Conservation (phyloP, 257 asterid species). For the Primulina huaijiensis region DNA sequence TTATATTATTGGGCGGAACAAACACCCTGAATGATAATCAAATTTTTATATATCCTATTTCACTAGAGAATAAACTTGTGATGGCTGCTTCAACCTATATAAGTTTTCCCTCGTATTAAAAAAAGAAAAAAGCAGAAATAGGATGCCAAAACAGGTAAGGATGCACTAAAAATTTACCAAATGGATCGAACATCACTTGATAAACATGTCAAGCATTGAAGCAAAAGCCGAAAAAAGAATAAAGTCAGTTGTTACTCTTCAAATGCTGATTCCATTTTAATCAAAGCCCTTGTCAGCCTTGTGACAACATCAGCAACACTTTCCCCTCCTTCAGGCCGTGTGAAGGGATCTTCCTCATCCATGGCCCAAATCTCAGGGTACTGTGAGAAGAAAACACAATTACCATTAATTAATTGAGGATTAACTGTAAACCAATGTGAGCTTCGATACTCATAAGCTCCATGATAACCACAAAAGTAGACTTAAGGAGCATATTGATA, state of each 20-base stretch:
- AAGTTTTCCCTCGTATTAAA: neutral
- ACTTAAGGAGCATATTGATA: conserved; percentile 10
- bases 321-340: conserved; percentile 93
- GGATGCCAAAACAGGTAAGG: neutral
- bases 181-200: neutral
- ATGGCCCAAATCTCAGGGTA: conserved; percentile 83
- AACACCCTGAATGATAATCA: neutral
- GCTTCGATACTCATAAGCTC: neutral
- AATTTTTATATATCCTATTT: neutral
- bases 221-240: neutral
- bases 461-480: conserved; percentile 15
- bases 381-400: conserved; percentile 36
- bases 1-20: neutral
- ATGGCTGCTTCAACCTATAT: neutral
- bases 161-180: neutral
- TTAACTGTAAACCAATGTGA: neutral
- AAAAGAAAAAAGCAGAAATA: neutral
- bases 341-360: conserved; percentile 88
- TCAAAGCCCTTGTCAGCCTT: conserved; percentile 68
- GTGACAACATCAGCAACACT: conserved; percentile 91
- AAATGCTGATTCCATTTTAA: conserved; percentile 61
- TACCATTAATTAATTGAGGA: conserved; percentile 20
- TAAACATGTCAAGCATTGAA: conserved; percentile 14
- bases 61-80: neutral
- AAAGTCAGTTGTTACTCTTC: conserved; percentile 42